These are phyloP conservation scores for Penicillium capsulatum DNA, from an alignment of 2,329 filamentous ascomycete species.

Conservation along the genomic window DNA sequence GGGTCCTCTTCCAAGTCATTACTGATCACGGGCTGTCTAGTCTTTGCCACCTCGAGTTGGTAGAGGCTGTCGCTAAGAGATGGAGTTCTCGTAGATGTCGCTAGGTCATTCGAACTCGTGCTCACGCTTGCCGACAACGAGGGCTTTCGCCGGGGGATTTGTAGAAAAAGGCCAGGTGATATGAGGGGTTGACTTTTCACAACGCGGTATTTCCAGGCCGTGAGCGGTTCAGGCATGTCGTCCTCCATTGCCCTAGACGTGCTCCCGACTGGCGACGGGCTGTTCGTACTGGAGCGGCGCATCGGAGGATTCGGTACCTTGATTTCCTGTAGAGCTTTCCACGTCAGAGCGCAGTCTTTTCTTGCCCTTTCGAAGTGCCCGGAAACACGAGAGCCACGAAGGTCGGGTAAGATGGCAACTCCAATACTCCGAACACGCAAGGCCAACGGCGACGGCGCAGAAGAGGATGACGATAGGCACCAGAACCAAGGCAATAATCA, in stretches of 20 bases:
- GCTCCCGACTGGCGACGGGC: conserved; percentile 21
- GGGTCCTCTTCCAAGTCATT: conserved; percentile 9
- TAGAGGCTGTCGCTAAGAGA: conserved; percentile 18
- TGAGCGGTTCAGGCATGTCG: conserved; percentile 45
- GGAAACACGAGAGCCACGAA: conserved; percentile 23
- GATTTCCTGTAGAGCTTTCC: conserved; percentile 31
- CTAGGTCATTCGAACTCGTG: conserved; percentile 11
- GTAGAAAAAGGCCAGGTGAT: conserved; percentile 15
- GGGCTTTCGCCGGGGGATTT: conserved; percentile 27
- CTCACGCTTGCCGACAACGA: conserved; percentile 19
- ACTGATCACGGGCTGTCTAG: conserved; percentile 6
- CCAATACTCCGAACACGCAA: conserved; percentile 40
- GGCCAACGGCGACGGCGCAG: conserved; percentile 34
- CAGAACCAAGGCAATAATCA: conserved; percentile 45
- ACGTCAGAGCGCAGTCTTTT: conserved; percentile 32
- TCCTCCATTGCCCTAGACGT: conserved; percentile 29
- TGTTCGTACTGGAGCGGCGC: conserved; percentile 24
- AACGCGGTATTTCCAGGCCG: conserved; percentile 45
- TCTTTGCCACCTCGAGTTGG: conserved; percentile 23
- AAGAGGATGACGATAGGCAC: conserved; percentile 47
- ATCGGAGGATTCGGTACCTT: conserved; percentile 29
- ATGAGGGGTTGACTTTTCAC: conserved; percentile 9
- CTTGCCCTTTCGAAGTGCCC: conserved; percentile 15
- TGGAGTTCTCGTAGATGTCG: conserved; percentile 23
- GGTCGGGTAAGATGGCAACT: conserved; percentile 17